phyloP scores from a whole-genome alignment of 169 alveolate genomes.

The Plasmodium blacklocki region DNA sequence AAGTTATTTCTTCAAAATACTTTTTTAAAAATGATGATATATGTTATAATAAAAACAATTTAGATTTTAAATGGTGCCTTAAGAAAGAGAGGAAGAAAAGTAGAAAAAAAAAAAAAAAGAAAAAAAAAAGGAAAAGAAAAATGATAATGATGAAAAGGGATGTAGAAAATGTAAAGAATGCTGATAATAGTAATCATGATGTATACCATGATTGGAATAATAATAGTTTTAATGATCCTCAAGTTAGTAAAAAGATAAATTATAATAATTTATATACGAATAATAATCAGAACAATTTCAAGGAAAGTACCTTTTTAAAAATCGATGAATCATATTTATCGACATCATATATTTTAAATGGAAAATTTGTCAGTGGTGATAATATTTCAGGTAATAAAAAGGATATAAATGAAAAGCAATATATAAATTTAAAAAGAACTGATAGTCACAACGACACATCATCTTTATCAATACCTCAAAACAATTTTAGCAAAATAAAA shows the following conservation, averaged over 20 bases:
- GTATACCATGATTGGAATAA: background rate
- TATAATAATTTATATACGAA: background rate
- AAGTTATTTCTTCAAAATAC: slow-evolving; percentile 68
- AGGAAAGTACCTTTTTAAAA: background rate
- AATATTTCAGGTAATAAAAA: background rate
- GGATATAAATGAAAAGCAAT: slow-evolving; percentile 10
- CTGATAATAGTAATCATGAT: background rate
- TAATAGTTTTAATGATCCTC: background rate
- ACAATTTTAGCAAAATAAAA: slow-evolving; percentile 15
- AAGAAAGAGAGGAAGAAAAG: slow-evolving; percentile 19
- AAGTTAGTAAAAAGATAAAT: background rate
- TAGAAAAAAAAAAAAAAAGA: slow-evolving; percentile 10
- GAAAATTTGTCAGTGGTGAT: background rate
- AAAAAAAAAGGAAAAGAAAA: background rate
- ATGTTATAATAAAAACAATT: slow-evolving; percentile 38
- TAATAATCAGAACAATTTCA: too few species aligned
- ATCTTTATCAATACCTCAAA: slow-evolving; percentile 15
- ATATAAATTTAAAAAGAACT: background rate
- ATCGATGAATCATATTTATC: slow-evolving; percentile 37
- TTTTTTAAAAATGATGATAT: slow-evolving; percentile 76
- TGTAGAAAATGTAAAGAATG: background rate
- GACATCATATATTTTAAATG: background rate
- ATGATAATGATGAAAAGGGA: background rate
- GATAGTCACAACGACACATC: background rate
- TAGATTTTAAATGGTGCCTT: slow-evolving; percentile 45